Percentiles rank a stretch among this genome's conserved stretches.
These are phyloP conservation scores for Fusarium praegraminearum DNA, from an alignment of 2,329 filamentous ascomycete species.

Conservation along the genomic window DNA sequence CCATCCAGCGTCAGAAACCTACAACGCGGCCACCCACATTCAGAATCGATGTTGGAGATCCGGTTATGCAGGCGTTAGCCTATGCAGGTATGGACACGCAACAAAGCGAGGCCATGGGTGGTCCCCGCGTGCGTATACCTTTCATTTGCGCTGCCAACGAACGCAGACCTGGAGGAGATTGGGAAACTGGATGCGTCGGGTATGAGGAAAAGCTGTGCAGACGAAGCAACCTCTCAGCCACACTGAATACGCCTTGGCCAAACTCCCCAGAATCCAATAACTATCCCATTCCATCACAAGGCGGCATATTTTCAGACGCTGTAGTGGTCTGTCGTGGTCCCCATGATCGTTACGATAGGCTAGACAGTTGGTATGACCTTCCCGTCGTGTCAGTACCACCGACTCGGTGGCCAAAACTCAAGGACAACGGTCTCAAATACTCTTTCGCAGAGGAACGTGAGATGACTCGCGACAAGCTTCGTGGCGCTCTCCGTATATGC, in stretches of 20 bases:
- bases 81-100: conserved; percentile 62
- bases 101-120: conserved; percentile 50
- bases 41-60: conserved; percentile 67
- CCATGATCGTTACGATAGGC: conserved; percentile 72
- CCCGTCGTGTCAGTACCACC: conserved; percentile 82
- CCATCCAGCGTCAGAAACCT: conserved; percentile 52
- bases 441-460: conserved; percentile 78
- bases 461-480: conserved; percentile 79
- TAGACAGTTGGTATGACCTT: conserved; percentile 67
- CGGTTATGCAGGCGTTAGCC: conserved; percentile 69
- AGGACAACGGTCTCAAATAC: conserved; percentile 74
- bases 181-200: conserved; percentile 71
- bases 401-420: conserved; percentile 78
- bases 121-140: conserved; percentile 62
- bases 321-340: conserved; percentile 81
- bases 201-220: conserved; percentile 77
- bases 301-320: conserved; percentile 76
- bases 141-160: conserved; percentile 82
- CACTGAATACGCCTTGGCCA: conserved; percentile 71
- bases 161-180: conserved; percentile 81
- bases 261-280: conserved; percentile 61
- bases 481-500: conserved; percentile 76
- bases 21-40: conserved; percentile 60
- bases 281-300: conserved; percentile 78
- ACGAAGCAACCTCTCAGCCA: conserved; percentile 78